These are phyloP conservation scores for Galerina marginata DNA, from an alignment of 768 basidiomycete genomes.

Conservation along the genomic window DNA sequence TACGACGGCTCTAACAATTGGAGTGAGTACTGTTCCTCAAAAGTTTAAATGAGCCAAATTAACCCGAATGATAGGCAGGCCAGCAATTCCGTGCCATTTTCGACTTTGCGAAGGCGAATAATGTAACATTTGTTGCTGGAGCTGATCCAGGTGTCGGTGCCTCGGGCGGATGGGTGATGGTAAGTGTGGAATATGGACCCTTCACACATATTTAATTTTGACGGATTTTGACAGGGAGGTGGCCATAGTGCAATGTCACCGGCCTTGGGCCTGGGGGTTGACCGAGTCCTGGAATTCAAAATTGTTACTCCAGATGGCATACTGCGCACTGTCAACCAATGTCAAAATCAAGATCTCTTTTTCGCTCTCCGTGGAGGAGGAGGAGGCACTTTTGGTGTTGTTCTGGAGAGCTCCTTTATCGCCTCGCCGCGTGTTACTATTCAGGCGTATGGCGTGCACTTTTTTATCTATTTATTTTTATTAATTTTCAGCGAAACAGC, in stretches of 20 bases:
- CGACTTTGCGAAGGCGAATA: slow-evolving; percentile 17
- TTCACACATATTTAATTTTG: too few relatives aligned
- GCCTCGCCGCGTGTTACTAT: slow-evolving; percentile 20
- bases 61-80: slow-evolving; percentile 18
- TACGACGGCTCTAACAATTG: slow-evolving; percentile 25
- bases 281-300: slow-evolving; percentile 30
- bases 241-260: slow-evolving; percentile 24
- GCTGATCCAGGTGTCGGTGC: slow-evolving; percentile 26
- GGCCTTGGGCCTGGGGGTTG: slow-evolving; percentile 20
- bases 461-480: not conserved
- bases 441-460: slow-evolving; percentile 16
- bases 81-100: slow-evolving; percentile 22
- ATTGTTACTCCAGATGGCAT: slow-evolving; percentile 50
- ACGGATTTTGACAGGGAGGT: slow-evolving; percentile 14
- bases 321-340: slow-evolving; percentile 44
- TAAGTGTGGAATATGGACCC: not conserved
- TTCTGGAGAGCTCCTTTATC: slow-evolving; percentile 29
- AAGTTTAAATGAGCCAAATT: slow-evolving; percentile 4
- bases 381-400: slow-evolving; percentile 49
- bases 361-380: slow-evolving; percentile 51
- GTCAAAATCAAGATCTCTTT: slow-evolving; percentile 50
- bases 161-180: slow-evolving; percentile 28
- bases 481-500: not conserved
- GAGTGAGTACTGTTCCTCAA: slow-evolving; percentile 14
- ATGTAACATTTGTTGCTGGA: slow-evolving; percentile 22